Evolutionary conservation across 2,329 filamentous ascomycete species (phyloP), one percentile per base, ranked within the genome.

Genomic region (Diaporthe citriasiana): DNA sequence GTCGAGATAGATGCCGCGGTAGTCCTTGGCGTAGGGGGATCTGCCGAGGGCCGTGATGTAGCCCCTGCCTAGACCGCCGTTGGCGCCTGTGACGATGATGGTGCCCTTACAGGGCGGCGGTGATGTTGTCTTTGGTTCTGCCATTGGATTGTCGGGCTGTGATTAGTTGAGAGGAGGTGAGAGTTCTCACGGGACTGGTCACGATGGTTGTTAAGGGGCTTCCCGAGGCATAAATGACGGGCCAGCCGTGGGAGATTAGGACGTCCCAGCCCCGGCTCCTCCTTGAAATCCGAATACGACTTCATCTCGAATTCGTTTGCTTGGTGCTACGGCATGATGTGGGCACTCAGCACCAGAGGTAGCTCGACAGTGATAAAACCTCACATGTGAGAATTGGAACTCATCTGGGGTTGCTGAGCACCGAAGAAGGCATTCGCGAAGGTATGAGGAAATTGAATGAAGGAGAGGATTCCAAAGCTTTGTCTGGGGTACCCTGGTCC

Each of bases 1-100:
- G 45, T 84, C 83, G 4, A 81, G 79, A 72, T 84, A 85, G 7
- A 85, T 60, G 10, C 82, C 81, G 8, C 78, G 78, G 71, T 84
- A 81, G 33, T 63, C 45, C 10, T 78, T 77, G 9, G 82, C 81
- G 30, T 63, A 47, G 7, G 69, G 69, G 10, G 69, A 42, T 9
- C 25, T 60, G 45, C 33, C 45, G 17, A 71, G 69, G 8, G 69
- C 69, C 2, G 69, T 63, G 69, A 71, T 71, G 45, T 53, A 71
- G 8, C 69, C 69, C 56, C 56, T 63, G 65, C 71, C 71, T 19
- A 73, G 71, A 5, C 71, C 71, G 71, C 60, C 63, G n/a, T 73
- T 73, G 47, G 71, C 60, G 38, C 71, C 71, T 4, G 71, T 73
- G 27, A 73, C 60, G 53, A 73, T 10, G 53, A 73, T 42, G 38